Conservation (phyloP, 2,329 filamentous ascomycete genomes). For the Hansfordia pulvinata region DNA sequence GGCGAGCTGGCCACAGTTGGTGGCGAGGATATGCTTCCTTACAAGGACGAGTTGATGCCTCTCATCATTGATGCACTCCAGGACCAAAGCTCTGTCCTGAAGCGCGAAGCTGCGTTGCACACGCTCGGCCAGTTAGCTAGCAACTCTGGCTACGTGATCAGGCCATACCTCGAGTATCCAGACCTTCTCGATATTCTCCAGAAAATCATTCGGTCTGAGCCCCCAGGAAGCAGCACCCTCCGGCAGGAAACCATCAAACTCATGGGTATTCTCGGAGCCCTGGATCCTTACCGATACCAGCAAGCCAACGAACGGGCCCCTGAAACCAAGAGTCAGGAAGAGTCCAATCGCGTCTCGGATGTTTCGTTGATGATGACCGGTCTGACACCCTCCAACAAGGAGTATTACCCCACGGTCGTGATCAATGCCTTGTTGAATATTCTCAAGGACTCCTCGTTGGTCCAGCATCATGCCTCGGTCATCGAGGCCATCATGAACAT, state of each 20-base stretch:
- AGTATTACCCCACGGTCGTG: constrained; percentile 96
- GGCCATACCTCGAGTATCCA: constrained; percentile 89
- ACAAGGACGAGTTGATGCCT: constrained; percentile 86
- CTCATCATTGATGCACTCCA: constrained; percentile 89
- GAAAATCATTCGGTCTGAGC: constrained; percentile 84
- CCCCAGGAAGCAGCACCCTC: no score
- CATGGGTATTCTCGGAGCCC: constrained; percentile 84
- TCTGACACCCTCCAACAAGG: constrained; percentile 88
- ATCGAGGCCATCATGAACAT: constrained; percentile 99
- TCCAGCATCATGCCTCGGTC: constrained; percentile 82
- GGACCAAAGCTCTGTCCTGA: constrained; percentile 79
- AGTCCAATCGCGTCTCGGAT: constrained; percentile 63
- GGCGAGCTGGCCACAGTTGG: constrained; percentile 90
- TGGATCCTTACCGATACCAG: constrained; percentile 92
- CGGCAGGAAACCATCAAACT: constrained; percentile 92
- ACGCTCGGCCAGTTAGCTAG: constrained; percentile 87
- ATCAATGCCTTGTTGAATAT: constrained; percentile 92
- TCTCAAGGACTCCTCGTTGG: constrained; percentile 77
- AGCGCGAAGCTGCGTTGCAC: constrained; percentile 81
- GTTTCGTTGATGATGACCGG: constrained; percentile 98
- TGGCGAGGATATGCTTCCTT: constrained; percentile 83
- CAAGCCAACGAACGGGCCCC: constrained; percentile 84
- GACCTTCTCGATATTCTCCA: constrained; percentile 86
- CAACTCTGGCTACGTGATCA: constrained; percentile 95
- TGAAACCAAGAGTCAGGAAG: constrained; percentile 57